Conservation (phyloP, 2,329 filamentous ascomycete species). For the Alternaria burnsii region DNA sequence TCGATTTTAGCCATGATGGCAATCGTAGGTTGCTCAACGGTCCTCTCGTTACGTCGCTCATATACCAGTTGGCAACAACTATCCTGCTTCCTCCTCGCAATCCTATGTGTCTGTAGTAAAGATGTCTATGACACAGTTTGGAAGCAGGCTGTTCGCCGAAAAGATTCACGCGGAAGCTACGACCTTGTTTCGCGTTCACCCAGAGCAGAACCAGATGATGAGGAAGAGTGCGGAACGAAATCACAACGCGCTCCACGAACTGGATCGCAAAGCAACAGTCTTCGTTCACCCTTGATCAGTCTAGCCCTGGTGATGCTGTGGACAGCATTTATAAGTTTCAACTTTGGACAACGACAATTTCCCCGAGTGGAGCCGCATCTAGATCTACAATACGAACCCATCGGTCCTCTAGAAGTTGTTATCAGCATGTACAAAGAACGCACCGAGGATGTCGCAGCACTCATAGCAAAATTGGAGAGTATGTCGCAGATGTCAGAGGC, state of each 20-base stretch:
- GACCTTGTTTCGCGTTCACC: slow-evolving; percentile 6
- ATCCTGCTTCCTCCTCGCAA: slow-evolving; percentile 25
- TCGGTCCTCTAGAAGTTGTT: slow-evolving; percentile 42
- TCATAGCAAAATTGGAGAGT: slow-evolving; percentile 30
- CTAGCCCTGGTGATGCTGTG: slow-evolving; percentile 24
- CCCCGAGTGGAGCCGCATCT: slow-evolving; percentile 15
- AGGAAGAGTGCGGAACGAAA: slow-evolving; percentile 5
- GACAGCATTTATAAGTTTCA: slow-evolving; percentile 26
- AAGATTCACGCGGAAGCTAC: slow-evolving; percentile 3
- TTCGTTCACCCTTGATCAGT: slow-evolving; percentile 13
- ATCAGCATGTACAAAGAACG: slow-evolving; percentile 52
- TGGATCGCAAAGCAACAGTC: not conserved
- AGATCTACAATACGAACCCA: slow-evolving; percentile 32
- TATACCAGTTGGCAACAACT: slow-evolving; percentile 29
- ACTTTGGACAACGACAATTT: slow-evolving; percentile 26
- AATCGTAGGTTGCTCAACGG: slow-evolving; percentile 24
- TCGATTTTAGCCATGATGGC: slow-evolving; percentile 21
- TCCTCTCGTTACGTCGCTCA: slow-evolving; percentile 29
- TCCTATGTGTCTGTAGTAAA: slow-evolving; percentile 16
- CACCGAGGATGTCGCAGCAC: slow-evolving; percentile 30
- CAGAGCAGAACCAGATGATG: slow-evolving; percentile 6
- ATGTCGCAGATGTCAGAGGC: slow-evolving; percentile 34
- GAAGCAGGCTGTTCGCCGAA: not conserved
- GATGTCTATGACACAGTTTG: slow-evolving; percentile 4
- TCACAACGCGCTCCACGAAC: not conserved